phyloP scores from a whole-genome alignment of 2,329 filamentous ascomycete genomes.

The Plenodomus lindquistii region DNA sequence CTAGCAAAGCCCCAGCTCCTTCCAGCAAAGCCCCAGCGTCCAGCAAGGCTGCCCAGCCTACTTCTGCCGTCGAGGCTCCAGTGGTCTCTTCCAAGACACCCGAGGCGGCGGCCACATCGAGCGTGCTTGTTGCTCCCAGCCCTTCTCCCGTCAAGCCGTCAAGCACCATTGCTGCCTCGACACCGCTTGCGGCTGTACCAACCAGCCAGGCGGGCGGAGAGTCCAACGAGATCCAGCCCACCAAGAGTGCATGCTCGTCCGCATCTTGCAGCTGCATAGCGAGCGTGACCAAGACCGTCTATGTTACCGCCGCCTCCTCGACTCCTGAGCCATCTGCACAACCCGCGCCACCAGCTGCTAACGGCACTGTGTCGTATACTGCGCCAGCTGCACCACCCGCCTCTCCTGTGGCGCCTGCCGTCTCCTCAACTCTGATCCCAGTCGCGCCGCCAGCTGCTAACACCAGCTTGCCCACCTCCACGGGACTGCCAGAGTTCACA shows the following conservation, averaged over 20 bases:
- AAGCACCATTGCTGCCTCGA: conserved; percentile 4
- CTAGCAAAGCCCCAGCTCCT: conserved; percentile 3
- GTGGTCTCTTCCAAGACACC: conserved; percentile 10
- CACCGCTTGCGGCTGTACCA: conserved; percentile 1
- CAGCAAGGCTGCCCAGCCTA: conserved; percentile 1
- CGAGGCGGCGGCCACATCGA: conserved; percentile 7
- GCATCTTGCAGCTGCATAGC: conserved; percentile 18
- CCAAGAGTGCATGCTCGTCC: conserved; percentile 9
- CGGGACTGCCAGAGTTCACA: conserved; percentile 22
- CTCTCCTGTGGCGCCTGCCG: conserved; percentile 2
- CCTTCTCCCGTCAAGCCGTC: conserved; percentile 5
- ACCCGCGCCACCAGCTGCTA: conserved; percentile 11
- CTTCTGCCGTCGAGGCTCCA: conserved; percentile 6
- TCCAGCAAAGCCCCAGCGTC: conserved; percentile 9
- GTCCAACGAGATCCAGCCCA: conserved; percentile 12
- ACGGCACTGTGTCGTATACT: background rate
- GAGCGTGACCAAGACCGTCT: conserved; percentile 30
- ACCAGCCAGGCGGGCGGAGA: conserved; percentile 15
- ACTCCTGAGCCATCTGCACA: conserved; percentile 6
- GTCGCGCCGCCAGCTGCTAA: conserved; percentile 29
- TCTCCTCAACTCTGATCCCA: conserved; percentile 15
- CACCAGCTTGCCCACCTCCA: conserved; percentile 20
- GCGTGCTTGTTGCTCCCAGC: conserved; percentile 5
- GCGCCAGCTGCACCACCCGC: conserved; percentile 8
- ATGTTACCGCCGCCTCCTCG: conserved; percentile 19